Base-by-base conservation (phyloP, 805 yeast genomes). In the Wickerhamomyces hampshirensis region DNA sequence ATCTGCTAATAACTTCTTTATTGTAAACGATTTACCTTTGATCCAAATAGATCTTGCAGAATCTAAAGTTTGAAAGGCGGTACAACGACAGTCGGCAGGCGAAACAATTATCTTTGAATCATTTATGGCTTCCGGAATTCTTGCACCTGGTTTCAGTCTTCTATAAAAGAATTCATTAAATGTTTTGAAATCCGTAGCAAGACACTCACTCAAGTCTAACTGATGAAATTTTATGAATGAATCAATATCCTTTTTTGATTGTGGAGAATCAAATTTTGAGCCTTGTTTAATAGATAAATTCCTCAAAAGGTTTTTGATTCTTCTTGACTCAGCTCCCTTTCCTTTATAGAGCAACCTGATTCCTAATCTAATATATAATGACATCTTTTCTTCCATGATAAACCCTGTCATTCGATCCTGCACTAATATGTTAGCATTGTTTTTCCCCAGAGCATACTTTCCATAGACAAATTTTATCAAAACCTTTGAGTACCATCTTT, bases 81-180 rank as follows among this genome's bases (percentile, higher is more conserved):
- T 77, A 43, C 88, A 75, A 26, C 98, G 70, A 44, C 93, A 84
- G 57, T 91, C 98, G 1, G 97, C 96, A 4, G 94, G 83, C 1
- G 55, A 48, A 1, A 40, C 34, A 13, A 45, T 34, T 15, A 48
- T 38, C 9, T 33, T 35, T 10, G 42, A 29, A 21, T 45, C 41
- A 5, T 19, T 10, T 9, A 11, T 15, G 3, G 46, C 80, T 51
- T 87, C 96, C 21, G 80, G 62, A 0, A 76, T 75, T 46, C 98
- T 70, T 5, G 88, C 75, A 1, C 72, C 80, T 0, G 84, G 81
- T 48, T 75, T 80, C 42, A 91, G 66, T 49, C 75, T 73, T 38
- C 98, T 69, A 58, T 81, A 88, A 56, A 91, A 91, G 53, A 91
- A 91, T 34, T 91, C 93, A 58, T 91, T 91, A 62, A 91, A 91